Conservation (phyloP, 2,329 filamentous ascomycete species). For the Nemania abortiva region DNA sequence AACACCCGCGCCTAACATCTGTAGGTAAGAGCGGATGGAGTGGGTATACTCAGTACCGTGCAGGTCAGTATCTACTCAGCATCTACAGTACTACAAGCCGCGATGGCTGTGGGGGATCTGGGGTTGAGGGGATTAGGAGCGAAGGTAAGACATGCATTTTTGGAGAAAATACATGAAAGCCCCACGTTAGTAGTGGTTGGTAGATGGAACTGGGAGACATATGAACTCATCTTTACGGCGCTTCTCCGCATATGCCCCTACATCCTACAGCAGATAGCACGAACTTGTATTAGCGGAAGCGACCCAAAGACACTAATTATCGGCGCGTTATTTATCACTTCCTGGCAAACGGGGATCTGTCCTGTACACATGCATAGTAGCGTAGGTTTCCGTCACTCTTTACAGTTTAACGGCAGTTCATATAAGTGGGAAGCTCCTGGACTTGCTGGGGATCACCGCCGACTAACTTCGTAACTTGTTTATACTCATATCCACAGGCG, state of each 20-base stretch:
- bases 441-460: neutral
- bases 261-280: neutral
- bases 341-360: constrained; percentile 1
- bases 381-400: constrained; percentile 13
- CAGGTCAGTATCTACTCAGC: neutral
- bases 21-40: neutral
- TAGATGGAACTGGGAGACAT: constrained; percentile 2
- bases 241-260: constrained; percentile 25
- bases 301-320: neutral
- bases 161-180: constrained; percentile 6
- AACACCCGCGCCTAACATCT: neutral
- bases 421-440: constrained; percentile 7
- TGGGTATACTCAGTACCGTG: constrained; percentile 21
- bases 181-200: neutral
- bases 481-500: neutral
- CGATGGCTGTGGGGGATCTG: constrained; percentile 17
- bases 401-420: constrained; percentile 2
- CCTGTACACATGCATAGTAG: neutral
- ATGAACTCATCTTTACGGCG: constrained; percentile 33
- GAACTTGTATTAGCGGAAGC: neutral
- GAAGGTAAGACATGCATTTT: constrained; percentile 21
- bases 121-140: constrained; percentile 15
- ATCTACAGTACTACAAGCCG: neutral
- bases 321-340: constrained; percentile 2
- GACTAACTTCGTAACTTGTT: neutral